phyloP scores from a whole-genome alignment of 345 rosid genomes.

The Gossypium ekmanianum region DNA sequence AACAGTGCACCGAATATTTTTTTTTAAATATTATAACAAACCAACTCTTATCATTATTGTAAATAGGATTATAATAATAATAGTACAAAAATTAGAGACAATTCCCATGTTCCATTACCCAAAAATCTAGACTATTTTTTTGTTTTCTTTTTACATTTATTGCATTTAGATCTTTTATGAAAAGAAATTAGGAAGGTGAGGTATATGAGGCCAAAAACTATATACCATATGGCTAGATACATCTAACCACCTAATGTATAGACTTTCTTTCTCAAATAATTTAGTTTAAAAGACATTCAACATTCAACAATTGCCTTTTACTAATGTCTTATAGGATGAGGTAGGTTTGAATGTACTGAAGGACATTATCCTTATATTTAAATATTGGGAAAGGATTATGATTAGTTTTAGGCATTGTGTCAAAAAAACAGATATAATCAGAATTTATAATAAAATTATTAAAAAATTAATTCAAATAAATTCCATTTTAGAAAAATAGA shows the following conservation, averaged over 20 bases:
- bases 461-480: no score
- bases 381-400: accelerated
- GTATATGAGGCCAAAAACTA: slow-evolving; percentile 2
- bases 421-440: no score
- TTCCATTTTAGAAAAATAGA: no score
- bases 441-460: no score
- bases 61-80: no score
- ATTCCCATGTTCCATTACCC: background rate
- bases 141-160: background rate
- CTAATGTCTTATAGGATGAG: no score
- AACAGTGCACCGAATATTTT: no score
- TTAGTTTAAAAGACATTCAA: no score
- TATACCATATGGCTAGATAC: background rate
- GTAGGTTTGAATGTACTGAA: accelerated
- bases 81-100: background rate
- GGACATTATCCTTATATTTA: accelerated
- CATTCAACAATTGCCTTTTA: no score
- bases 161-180: no score
- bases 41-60: no score
- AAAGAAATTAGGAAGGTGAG: background rate
- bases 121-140: background rate
- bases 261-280: background rate
- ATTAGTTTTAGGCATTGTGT: accelerated
- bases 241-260: slow-evolving; percentile 16
- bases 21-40: no score